Evolutionary conservation across 495 filamentous ascomycete genomes (phyloP).

Genomic region (Pyrenula massariospora): DNA sequence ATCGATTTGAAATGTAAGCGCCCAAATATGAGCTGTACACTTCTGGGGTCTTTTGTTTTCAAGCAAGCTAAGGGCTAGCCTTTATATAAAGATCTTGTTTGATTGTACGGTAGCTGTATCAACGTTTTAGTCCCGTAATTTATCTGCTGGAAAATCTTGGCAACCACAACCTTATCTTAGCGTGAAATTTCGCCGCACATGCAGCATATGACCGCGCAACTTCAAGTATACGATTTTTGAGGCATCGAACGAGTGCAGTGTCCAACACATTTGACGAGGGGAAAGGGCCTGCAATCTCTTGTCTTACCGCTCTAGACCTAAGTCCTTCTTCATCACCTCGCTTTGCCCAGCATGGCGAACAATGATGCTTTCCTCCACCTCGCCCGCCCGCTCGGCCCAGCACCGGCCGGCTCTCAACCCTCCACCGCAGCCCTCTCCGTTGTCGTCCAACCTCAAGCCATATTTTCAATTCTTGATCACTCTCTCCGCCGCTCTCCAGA

Average conservation of each 20-base stretch:
- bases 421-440: slow-evolving; percentile 85
- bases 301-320: neutral
- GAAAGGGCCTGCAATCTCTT: neutral
- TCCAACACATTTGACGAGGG: too few species aligned
- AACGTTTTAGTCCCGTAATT: too few species aligned
- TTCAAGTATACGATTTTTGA: too few species aligned
- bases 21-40: too few species aligned
- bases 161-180: slow-evolving; percentile 37
- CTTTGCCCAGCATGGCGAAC: slow-evolving; percentile 60
- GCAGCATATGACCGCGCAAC: too few species aligned
- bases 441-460: slow-evolving; percentile 89
- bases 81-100: too few species aligned
- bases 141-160: neutral
- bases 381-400: slow-evolving; percentile 77
- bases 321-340: neutral
- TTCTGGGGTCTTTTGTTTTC: too few species aligned
- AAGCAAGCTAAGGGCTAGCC: too few species aligned
- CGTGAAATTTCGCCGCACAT: slow-evolving; percentile 34
- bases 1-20: too few species aligned
- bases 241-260: too few species aligned
- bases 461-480: slow-evolving; percentile 96
- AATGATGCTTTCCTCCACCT: slow-evolving; percentile 86
- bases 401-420: slow-evolving; percentile 61
- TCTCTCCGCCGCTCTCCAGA: slow-evolving; percentile 79
- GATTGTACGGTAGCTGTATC: too few species aligned